phyloP scores from a whole-genome alignment of 2,329 filamentous ascomycete genomes.

The Sarocladiaceae sp. region DNA sequence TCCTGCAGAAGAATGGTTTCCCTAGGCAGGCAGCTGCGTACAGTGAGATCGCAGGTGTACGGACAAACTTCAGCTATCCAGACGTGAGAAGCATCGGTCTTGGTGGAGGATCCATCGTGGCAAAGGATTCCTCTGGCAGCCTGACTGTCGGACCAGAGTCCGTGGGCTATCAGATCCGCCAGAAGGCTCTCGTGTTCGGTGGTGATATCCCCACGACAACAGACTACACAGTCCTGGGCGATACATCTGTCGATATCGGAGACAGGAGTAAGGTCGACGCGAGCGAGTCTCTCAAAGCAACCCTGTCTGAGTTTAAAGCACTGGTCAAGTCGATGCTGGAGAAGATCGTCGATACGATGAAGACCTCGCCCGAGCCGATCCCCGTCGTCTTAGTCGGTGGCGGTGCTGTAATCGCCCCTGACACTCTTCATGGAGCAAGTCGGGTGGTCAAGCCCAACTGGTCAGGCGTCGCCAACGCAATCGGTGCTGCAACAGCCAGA shows the following conservation, averaged over 20 bases:
- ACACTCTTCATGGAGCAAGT: constrained; percentile 48
- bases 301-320: constrained; percentile 28
- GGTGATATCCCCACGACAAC: constrained; percentile 53
- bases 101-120: constrained; percentile 50
- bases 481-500: constrained; percentile 56
- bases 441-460: constrained; percentile 49
- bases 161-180: constrained; percentile 50
- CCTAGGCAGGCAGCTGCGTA: constrained; percentile 58
- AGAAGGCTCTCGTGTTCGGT: constrained; percentile 50
- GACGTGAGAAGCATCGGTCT: constrained; percentile 55
- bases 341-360: constrained; percentile 53
- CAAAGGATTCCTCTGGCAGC: neutral
- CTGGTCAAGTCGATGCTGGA: constrained; percentile 47
- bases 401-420: constrained; percentile 52
- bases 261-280: neutral
- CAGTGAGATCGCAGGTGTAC: constrained; percentile 55
- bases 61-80: constrained; percentile 54
- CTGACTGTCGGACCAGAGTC: constrained; percentile 49
- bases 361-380: constrained; percentile 51
- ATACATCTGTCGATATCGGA: constrained; percentile 18
- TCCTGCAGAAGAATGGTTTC: constrained; percentile 55
- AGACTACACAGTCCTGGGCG: constrained; percentile 38
- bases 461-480: constrained; percentile 57
- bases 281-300: neutral
- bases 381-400: constrained; percentile 58